Evolutionary conservation across 345 rosid species (phyloP), one percentile per base, ranked within the genome.

Genomic region (Hibiscus mutabilis): DNA sequence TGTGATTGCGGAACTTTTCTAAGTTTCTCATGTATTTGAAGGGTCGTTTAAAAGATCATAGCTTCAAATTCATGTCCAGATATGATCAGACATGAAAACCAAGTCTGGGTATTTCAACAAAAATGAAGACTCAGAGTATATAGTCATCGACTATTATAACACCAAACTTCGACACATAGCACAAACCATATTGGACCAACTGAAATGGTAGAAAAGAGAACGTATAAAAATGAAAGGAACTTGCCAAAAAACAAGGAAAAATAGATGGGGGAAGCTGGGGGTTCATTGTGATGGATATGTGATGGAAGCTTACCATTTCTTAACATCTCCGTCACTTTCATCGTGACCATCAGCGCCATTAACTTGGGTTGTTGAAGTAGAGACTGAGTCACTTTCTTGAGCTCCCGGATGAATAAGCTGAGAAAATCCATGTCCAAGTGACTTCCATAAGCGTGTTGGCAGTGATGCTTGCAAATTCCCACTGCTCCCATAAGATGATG

Each of bases 371-470:
- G 82, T 63, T 57, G 61, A 13, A 77, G 73, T 70, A 27, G 73
- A 22, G 64, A 73, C 25, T 31, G 81, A 77, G 75, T 47, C 78
- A 66, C 76, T 75, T 71, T 86, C 94, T 60, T 79, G 84, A 72
- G 87, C 84, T 60, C 86, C 87, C 27, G 83, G 91, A 74, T 76
- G 63, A 65, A 91, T 86, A 60, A 93, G 79, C 59, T 78, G 73
- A 19, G 98, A 87, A 84, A 93, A 86, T 5, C 98, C 97, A 68
- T 79, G 85, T 19, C 94, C 98, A 35, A 94, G 29, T 35, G 99
- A 88, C 78, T 84, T 87, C 99, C 96, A 95, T 61, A 89, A 81
- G 40, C 96, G 85, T 0, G 88, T 74, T 24, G 87, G 77, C 77
- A 86, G 83, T 11, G 91, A 84, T 3, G 79, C 67, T 69, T 79